Conservation (phyloP, 805 yeast genomes). For the Metschnikowia baotianmanensis region DNA sequence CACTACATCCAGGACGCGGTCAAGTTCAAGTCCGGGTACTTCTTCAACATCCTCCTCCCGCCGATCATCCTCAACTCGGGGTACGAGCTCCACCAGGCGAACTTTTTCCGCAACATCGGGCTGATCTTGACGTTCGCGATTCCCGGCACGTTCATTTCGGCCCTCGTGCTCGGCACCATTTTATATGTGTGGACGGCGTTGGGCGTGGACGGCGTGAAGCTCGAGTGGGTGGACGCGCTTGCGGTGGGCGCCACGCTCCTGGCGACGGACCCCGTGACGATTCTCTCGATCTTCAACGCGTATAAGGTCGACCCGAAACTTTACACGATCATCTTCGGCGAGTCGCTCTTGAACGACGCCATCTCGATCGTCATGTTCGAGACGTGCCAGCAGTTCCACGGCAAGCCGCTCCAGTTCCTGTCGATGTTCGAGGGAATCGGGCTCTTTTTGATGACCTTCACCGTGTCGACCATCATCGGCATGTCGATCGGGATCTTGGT, state of each 20-base stretch:
- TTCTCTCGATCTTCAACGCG: constrained; percentile 91
- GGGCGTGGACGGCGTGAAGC: constrained; percentile 83
- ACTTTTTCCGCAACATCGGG: constrained; percentile 89
- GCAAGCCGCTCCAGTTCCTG: constrained; percentile 66
- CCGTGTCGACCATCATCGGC: constrained; percentile 88
- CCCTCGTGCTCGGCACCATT: constrained; percentile 86
- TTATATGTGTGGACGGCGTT: constrained; percentile 86
- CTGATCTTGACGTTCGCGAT: constrained; percentile 92
- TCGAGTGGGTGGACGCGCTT: constrained; percentile 94
- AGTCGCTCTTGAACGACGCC: constrained; percentile 92
- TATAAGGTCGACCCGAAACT: constrained; percentile 97
- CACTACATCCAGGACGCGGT: constrained; percentile 97
- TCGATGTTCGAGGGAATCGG: constrained; percentile 94
- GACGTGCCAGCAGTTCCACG: constrained; percentile 95
- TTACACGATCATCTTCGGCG: constrained; percentile 96
- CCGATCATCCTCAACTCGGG: constrained; percentile 97
- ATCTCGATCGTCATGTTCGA: constrained; percentile 99
- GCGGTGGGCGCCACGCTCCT: constrained; percentile 97
- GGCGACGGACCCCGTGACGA: constrained; percentile 98
- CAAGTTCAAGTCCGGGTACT: constrained; percentile 89
- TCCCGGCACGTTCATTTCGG: constrained; percentile 93
- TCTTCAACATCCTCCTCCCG: constrained; percentile 90
- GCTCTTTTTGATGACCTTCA: constrained; percentile 87
- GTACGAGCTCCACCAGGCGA: constrained; percentile 92
- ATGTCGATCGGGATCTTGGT: constrained; percentile 82